A percentile compares a stretch with the other conserved stretches of the same genome.
These are phyloP conservation scores for Nakazawaea holstii DNA, from an alignment of 805 yeast genomes.

Conservation along the genomic window DNA sequence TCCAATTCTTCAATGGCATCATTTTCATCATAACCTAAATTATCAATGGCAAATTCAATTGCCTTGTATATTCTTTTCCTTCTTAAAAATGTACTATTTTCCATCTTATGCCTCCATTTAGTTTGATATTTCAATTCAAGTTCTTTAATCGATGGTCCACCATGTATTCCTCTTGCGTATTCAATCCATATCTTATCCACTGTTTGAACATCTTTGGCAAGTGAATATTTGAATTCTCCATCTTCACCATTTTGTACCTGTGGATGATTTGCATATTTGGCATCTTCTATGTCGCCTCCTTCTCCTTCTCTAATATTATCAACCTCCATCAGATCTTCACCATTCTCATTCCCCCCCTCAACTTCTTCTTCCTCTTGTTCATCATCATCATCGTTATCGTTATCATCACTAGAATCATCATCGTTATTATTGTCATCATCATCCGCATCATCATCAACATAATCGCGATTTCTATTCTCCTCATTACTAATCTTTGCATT, in stretches of 20 bases:
- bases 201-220: constrained; percentile 25
- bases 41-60: constrained; percentile 25
- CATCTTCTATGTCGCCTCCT: not conserved
- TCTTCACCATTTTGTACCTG: constrained; percentile 1
- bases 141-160: constrained; percentile 28
- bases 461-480: not conserved
- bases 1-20: constrained; percentile 29
- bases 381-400: not conserved
- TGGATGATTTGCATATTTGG: constrained; percentile 4
- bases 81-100: constrained; percentile 30
- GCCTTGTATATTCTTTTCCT: constrained; percentile 32
- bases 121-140: constrained; percentile 27
- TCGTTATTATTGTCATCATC: not conserved
- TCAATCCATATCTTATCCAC: constrained; percentile 32
- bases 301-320: not conserved
- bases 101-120: constrained; percentile 34
- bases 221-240: constrained; percentile 13
- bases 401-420: not conserved
- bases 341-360: not conserved
- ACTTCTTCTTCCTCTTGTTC: not conserved
- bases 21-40: constrained; percentile 25
- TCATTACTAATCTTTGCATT: constrained; percentile 3
- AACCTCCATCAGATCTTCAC: not conserved
- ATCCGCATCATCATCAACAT: no score
- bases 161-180: constrained; percentile 30